Conservation (phyloP, 805 yeast genomes). For the Metschnikowia lochheadii region DNA sequence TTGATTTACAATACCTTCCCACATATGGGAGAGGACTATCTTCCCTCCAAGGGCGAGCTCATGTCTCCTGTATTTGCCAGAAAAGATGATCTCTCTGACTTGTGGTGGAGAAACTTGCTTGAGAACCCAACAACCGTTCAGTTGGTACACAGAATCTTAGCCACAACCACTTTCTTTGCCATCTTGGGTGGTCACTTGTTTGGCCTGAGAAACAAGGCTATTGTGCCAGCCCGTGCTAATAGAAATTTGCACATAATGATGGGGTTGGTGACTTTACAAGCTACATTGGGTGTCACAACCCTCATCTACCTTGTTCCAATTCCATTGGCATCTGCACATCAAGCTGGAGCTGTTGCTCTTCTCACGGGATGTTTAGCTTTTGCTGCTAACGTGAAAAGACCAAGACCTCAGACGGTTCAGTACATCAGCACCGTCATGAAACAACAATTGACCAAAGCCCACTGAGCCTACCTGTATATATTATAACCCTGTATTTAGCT, state of each 20-base stretch:
- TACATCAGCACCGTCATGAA: conserved; percentile 33
- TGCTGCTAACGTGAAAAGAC: conserved; percentile 33
- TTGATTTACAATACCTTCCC: conserved; percentile 95
- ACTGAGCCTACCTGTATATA: neutral
- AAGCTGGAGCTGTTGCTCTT: conserved; percentile 91
- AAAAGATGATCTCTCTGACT: conserved; percentile 61
- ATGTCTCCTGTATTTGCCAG: conserved; percentile 72
- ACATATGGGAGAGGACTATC: conserved; percentile 82
- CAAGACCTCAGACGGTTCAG: conserved; percentile 32
- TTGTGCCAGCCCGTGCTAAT: conserved; percentile 53
- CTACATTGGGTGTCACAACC: conserved; percentile 80
- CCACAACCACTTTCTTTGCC: conserved; percentile 72
- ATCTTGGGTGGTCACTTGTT: conserved; percentile 69
- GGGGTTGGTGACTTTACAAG: conserved; percentile 85
- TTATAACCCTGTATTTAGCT: conserved; percentile 4
- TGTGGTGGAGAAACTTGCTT: conserved; percentile 86
- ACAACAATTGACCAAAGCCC: conserved; percentile 12
- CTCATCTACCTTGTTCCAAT: conserved; percentile 86
- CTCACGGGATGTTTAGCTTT: conserved; percentile 68
- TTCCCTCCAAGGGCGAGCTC: conserved; percentile 76
- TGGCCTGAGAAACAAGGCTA: conserved; percentile 50
- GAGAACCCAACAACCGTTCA: conserved; percentile 98
- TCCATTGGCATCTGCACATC: conserved; percentile 91
- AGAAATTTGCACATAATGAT: conserved; percentile 60
- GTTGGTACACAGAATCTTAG: conserved; percentile 81